phyloP scores from a whole-genome alignment of 2,329 filamentous ascomycete genomes.

The Colletotrichum godetiae region DNA sequence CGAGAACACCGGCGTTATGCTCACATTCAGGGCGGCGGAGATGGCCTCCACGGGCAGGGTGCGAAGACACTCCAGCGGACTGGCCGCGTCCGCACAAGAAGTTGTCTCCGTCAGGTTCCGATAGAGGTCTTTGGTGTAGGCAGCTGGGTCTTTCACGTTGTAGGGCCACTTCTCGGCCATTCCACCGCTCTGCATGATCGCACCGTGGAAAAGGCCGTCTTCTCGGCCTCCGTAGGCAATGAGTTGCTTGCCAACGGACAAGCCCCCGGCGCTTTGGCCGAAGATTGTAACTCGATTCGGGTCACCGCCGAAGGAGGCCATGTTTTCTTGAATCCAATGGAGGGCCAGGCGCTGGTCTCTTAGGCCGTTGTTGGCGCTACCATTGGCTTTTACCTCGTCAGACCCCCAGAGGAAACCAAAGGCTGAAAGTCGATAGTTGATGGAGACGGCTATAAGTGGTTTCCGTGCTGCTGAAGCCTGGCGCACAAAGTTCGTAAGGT shows the following conservation, averaged over 20 bases:
- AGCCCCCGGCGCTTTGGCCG: conserved; percentile 44
- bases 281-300: conserved; percentile 68
- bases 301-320: conserved; percentile 67
- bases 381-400: conserved; percentile 59
- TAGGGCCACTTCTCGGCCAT: neutral
- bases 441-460: conserved; percentile 67
- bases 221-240: neutral
- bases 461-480: neutral
- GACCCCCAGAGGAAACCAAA: conserved; percentile 72
- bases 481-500: neutral
- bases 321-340: conserved; percentile 70
- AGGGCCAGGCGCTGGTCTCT: conserved; percentile 72
- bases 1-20: neutral
- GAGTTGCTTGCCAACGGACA: neutral
- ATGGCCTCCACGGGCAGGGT: neutral
- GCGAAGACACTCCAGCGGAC: neutral
- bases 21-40: neutral
- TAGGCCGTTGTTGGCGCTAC: conserved; percentile 71
- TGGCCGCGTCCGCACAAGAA: neutral
- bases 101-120: neutral
- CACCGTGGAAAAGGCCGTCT: neutral
- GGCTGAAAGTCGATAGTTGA: conserved; percentile 72
- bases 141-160: neutral
- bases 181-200: neutral
- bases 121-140: neutral